Evolutionary conservation across 2,329 filamentous ascomycete genomes (phyloP).

Genomic region (Simplicillium aogashimaense): DNA sequence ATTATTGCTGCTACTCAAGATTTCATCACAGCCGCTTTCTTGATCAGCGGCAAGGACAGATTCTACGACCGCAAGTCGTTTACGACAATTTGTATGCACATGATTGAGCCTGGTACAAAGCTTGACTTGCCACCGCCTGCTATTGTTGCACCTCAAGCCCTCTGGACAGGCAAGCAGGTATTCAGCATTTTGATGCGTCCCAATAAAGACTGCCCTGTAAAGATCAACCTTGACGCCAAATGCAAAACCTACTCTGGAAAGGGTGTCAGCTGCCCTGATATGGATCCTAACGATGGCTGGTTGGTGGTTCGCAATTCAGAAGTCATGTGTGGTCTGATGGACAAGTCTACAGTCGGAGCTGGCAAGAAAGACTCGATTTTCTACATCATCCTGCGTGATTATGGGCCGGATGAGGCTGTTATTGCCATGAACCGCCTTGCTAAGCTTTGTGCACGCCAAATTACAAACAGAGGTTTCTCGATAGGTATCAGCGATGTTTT

Average conservation of each 20-base stretch:
- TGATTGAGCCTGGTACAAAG: conserved; percentile 71
- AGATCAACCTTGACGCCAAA: conserved; percentile 87
- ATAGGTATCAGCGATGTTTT: conserved; percentile 95
- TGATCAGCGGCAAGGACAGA: conserved; percentile 83
- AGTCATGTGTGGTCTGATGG: conserved; percentile 95
- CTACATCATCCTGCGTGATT: conserved; percentile 93
- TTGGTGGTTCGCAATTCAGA: conserved; percentile 92
- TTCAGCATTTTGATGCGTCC: conserved; percentile 89
- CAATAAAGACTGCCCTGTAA: conserved; percentile 71
- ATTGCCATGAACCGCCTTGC: conserved; percentile 89
- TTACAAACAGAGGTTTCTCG: conserved; percentile 88
- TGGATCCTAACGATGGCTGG: conserved; percentile 83
- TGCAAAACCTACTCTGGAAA: conserved; percentile 70
- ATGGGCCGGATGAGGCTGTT: conserved; percentile 79
- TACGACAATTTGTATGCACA: conserved; percentile 82
- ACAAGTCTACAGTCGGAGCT: conserved; percentile 93
- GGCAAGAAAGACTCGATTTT: conserved; percentile 98
- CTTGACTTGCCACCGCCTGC: conserved; percentile 82
- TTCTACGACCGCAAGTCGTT: conserved; percentile 89
- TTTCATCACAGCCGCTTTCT: conserved; percentile 92
- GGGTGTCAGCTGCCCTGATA: conserved; percentile 49
- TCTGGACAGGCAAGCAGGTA: conserved; percentile 97
- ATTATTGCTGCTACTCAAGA: conserved; percentile 99
- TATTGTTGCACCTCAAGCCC: conserved; percentile 70
- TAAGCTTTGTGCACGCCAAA: conserved; percentile 77